Conservation (phyloP, 306 rosid species). For the Cucurbita argyrosperma region DNA sequence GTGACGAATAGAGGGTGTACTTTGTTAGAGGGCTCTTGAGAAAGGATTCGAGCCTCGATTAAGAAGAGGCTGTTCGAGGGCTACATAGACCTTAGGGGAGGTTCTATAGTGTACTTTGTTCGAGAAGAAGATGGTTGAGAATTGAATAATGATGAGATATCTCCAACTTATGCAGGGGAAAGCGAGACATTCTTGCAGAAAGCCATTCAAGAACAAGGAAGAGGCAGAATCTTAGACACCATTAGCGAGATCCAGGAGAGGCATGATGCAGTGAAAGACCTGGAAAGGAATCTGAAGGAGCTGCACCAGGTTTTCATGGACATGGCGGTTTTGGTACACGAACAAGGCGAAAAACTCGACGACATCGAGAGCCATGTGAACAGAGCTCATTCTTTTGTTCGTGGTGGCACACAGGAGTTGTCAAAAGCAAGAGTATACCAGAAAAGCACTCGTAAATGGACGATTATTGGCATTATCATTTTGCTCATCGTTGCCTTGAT, state of each 20-base stretch:
- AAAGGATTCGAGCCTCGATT: no score
- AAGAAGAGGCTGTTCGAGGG: no score
- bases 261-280: constrained; percentile 61
- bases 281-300: constrained; percentile 71
- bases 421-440: constrained; percentile 37
- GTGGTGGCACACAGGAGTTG: constrained; percentile 40
- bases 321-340: constrained; percentile 76
- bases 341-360: constrained; percentile 68
- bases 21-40: no score
- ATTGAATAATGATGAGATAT: neutral
- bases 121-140: neutral
- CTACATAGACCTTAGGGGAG: no score
- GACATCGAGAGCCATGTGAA: constrained; percentile 68
- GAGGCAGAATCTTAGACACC: constrained; percentile 56
- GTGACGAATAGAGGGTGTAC: no score
- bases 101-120: no score
- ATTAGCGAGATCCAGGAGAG: constrained; percentile 81
- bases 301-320: constrained; percentile 85
- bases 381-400: constrained; percentile 56
- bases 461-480: constrained; percentile 34
- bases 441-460: constrained; percentile 49
- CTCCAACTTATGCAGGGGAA: constrained; percentile 39
- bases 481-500: constrained; percentile 32
- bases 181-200: constrained; percentile 76
- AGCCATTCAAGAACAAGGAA: constrained; percentile 76